Evolutionary conservation across 306 rosid species (phyloP).

Genomic region (Erythrophleum fordii): DNA sequence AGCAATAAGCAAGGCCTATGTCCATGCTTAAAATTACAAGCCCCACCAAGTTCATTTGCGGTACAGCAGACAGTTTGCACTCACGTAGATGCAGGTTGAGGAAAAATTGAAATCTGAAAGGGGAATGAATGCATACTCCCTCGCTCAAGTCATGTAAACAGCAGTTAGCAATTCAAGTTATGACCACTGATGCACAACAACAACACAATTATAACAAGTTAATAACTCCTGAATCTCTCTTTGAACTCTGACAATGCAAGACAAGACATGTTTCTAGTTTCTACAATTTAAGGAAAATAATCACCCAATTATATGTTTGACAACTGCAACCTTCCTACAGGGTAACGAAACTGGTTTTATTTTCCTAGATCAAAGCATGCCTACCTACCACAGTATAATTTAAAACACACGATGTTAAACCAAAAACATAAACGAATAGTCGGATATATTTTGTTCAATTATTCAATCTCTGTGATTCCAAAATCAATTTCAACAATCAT

Average conservation of each 20-base stretch:
- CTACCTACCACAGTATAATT: not conserved
- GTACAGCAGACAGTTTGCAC: not conserved
- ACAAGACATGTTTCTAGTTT: not conserved
- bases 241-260: not conserved
- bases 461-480: not conserved
- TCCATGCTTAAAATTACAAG: slow-evolving; percentile 25
- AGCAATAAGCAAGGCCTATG: not conserved
- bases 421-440: not conserved
- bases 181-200: slow-evolving; percentile 6
- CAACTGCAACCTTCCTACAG: not conserved
- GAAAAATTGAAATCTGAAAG: not conserved
- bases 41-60: not conserved
- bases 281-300: not conserved
- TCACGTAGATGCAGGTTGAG: not conserved
- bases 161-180: not conserved
- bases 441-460: not conserved
- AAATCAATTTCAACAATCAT: not conserved
- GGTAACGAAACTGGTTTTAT: not conserved
- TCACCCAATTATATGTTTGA: not conserved
- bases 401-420: not conserved
- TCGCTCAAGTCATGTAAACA: not conserved
- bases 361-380: not conserved
- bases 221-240: not conserved
- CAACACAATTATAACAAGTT: not conserved
- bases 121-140: not conserved